Evolutionary conservation across 2,329 filamentous ascomycete species (phyloP), one percentile per base, ranked within the genome.

Genomic region (Ploettnerulaceae sp.): DNA sequence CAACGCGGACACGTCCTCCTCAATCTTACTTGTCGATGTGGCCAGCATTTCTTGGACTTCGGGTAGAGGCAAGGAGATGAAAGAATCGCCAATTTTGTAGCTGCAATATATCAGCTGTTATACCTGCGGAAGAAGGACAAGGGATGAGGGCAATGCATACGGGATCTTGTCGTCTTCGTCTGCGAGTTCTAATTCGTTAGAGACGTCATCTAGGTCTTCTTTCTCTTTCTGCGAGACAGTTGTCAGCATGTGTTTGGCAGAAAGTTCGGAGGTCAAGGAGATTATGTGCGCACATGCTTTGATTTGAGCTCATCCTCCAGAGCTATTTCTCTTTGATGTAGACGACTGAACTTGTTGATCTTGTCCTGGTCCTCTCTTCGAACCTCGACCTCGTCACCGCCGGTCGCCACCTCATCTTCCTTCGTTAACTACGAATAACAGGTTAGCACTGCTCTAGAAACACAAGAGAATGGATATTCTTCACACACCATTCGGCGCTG

Each of bases 311-410:
- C 82, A 37, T 94, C 89, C 64, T 94, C 83, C 3, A 97, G 67
- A 3, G 75, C 68, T 25, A 85, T 75, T 66, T 95, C 86, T 41
- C 87, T 84, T 65, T 94, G 89, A 67, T 98, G 93, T 53, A 98
- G 74, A 34, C 89, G 83, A 68, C 90, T 96, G 75, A 98, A 98
- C 56, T 82, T 84, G 71, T 98, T 98, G 79, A 98, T 98, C 71
- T 93, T 95, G 71, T 97, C 90, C 69, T 98, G 93, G 66, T 98
- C 93, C 67, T 97, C 90, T 62, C 90, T 86, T 51, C 93, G 86
- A 49, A 98, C 93, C 68, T 96, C 87, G 60, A 89, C 84, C 65
- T 98, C 93, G 57, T 93, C 86, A 52, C 80, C 77, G 42, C 75
- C 76, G 15, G 82, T 74, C 49, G 82, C 66, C 48, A 73, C 84